phyloP scores from a whole-genome alignment of 208 protist species.

The Herpetomonas muscarum region DNA sequence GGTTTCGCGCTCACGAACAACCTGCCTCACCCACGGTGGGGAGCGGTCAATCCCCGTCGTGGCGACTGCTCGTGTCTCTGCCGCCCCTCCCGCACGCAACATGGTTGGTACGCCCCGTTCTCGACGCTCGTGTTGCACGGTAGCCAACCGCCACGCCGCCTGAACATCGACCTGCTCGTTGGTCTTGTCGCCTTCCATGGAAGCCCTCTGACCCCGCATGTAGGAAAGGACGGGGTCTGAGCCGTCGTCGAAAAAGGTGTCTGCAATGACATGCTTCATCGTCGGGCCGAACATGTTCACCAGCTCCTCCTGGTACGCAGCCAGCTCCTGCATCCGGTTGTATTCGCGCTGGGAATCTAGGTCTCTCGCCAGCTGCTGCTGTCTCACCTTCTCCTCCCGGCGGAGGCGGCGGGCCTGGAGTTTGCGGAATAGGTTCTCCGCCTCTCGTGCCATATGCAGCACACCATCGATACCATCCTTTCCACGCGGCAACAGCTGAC shows the following conservation, averaged over 20 bases:
- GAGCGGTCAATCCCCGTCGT: neutral
- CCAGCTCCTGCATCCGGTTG: constrained; percentile 27
- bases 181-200: neutral
- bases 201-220: neutral
- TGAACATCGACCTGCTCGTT: neutral
- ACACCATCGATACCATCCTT: constrained; percentile 44
- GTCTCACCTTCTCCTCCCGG: constrained; percentile 18
- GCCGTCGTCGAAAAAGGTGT: constrained; percentile 39
- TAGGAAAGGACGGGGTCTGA: constrained; percentile 16
- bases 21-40: neutral
- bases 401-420: constrained; percentile 33
- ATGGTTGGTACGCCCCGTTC: neutral
- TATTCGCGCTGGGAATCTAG: constrained; percentile 45
- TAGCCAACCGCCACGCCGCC: neutral
- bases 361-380: constrained; percentile 21
- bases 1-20: neutral
- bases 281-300: constrained; percentile 46
- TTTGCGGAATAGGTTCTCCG: constrained; percentile 25
- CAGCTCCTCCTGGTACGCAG: constrained; percentile 53
- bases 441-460: constrained; percentile 28
- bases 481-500: constrained; percentile 37
- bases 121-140: neutral
- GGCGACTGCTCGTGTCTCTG: neutral
- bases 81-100: neutral
- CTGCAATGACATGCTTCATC: constrained; percentile 38